Evolutionary conservation across 2,329 filamentous ascomycete genomes (phyloP).

Genomic region (Coniella lustricola): DNA sequence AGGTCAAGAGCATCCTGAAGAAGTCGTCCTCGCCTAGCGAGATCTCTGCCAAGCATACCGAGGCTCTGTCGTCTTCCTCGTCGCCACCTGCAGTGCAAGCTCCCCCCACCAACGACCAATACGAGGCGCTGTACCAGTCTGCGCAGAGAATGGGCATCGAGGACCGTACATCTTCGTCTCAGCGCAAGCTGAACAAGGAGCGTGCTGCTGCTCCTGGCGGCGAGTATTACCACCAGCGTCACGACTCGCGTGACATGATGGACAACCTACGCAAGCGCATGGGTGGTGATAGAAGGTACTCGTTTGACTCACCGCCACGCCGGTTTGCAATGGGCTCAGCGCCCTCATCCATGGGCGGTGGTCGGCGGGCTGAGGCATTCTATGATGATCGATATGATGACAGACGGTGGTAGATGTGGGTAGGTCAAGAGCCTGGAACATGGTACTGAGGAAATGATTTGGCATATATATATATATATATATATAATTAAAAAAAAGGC

Average conservation of each 20-base stretch:
- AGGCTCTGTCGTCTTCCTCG: not conserved
- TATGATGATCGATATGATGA: constrained; percentile 9
- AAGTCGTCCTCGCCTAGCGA: not conserved
- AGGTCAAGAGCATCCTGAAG: constrained; percentile 16
- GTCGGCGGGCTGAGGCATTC: constrained; percentile 12
- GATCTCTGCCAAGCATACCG: not conserved
- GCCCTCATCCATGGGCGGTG: constrained; percentile 6
- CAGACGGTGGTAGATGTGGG: not conserved
- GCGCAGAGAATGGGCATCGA: constrained; percentile 9
- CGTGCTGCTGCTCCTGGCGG: not conserved
- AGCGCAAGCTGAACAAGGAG: constrained; percentile 7
- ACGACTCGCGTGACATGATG: constrained; percentile 10
- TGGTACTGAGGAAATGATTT: no score
- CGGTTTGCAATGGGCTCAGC: constrained; percentile 8
- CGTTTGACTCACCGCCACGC: constrained; percentile 12
- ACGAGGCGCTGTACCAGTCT: constrained; percentile 12
- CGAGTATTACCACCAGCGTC: not conserved
- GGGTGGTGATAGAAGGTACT: not conserved
- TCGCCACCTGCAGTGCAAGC: no score
- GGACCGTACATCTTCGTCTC: constrained; percentile 8
- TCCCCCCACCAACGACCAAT: constrained; percentile 7
- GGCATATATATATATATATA: no score
- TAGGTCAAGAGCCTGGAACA: not conserved
- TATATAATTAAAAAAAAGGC: no score
- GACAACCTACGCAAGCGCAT: not conserved